A percentile compares a stretch with the other conserved stretches of the same genome.
phyloP scores from a whole-genome alignment of 306 rosid genomes.

The Vigna mungo region DNA sequence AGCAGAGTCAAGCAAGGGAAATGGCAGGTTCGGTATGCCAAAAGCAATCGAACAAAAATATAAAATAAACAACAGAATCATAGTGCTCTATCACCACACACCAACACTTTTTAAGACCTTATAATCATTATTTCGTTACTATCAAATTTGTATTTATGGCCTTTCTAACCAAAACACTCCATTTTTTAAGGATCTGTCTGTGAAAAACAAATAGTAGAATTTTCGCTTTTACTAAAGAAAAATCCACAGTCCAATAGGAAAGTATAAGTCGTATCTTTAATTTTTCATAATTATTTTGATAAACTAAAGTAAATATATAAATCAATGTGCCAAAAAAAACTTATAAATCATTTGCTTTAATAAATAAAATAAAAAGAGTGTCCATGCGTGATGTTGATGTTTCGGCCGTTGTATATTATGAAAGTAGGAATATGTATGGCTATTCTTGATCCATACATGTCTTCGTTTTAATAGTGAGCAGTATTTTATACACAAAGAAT shows the following conservation, averaged over 20 bases:
- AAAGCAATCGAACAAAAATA: conserved; percentile 17
- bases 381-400: no score
- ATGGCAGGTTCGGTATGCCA: conserved; percentile 42
- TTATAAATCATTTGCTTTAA: background rate
- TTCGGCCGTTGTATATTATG: no score
- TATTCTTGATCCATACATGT: no score
- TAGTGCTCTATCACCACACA: conserved; percentile 19
- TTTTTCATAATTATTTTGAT: background rate
- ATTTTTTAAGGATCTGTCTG: no score
- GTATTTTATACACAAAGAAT: no score
- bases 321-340: background rate
- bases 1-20: conserved; percentile 20
- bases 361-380: no score
- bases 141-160: background rate
- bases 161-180: background rate
- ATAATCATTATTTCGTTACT: conserved; percentile 14
- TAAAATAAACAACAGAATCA: background rate
- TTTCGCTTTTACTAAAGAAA: no score
- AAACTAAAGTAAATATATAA: background rate
- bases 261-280: background rate
- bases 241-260: background rate
- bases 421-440: no score
- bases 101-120: conserved; percentile 13
- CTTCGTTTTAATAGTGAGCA: no score
- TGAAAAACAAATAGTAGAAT: no score